phyloP scores from a whole-genome alignment of 495 filamentous ascomycete genomes.

The Margaritispora aquatica region DNA sequence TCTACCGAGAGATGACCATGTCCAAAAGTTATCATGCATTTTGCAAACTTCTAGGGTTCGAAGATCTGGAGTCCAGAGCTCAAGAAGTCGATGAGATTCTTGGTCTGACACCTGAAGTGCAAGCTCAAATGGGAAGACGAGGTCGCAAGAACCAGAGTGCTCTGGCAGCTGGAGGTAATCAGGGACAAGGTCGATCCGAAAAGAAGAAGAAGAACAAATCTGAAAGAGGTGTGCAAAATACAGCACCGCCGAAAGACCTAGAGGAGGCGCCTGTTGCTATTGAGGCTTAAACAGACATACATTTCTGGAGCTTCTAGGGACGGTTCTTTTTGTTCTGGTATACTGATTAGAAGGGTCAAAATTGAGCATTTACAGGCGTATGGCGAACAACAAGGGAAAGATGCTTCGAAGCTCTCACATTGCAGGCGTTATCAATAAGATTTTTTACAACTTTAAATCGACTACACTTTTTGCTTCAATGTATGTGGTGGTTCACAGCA shows the following conservation, averaged over 20 bases:
- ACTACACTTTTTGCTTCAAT: not conserved
- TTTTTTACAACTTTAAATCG: not conserved
- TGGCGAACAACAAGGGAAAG: not conserved
- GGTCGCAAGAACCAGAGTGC: constrained; percentile 47
- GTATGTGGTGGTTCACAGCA: not conserved
- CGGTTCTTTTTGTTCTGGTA: not conserved
- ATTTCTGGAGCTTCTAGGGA: not conserved
- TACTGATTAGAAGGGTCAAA: not conserved
- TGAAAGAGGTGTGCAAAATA: constrained; percentile 11
- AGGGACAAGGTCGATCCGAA: not conserved
- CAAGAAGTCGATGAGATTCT: constrained; percentile 57
- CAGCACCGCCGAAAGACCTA: not conserved
- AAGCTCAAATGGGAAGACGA: constrained; percentile 36
- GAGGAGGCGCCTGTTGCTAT: not conserved
- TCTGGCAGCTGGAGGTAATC: constrained; percentile 34
- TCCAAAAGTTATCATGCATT: constrained; percentile 60
- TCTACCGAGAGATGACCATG: constrained; percentile 45
- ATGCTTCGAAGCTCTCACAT: not conserved
- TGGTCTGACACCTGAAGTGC: constrained; percentile 45
- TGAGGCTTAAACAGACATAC: not conserved
- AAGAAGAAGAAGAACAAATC: constrained; percentile 4
- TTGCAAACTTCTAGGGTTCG: constrained; percentile 54
- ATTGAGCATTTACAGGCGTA: constrained; percentile 11
- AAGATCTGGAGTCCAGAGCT: constrained; percentile 52
- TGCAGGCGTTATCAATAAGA: not conserved